phyloP scores from a whole-genome alignment of 2,329 filamentous ascomycete species.

The Furcasterigmium furcatum region DNA sequence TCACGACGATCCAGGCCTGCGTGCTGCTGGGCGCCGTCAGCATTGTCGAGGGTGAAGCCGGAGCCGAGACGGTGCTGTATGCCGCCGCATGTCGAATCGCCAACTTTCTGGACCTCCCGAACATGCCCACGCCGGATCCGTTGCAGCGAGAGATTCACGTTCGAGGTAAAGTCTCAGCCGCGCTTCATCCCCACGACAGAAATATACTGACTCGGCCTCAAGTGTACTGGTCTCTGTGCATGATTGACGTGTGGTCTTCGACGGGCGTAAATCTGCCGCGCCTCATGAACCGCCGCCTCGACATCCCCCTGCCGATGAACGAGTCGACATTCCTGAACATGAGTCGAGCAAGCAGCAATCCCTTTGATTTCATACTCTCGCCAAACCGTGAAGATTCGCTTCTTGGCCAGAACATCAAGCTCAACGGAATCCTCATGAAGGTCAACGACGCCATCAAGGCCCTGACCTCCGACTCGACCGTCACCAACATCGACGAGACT shows the following conservation, averaged over 20 bases:
- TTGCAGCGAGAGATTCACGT: slow-evolving; percentile 32
- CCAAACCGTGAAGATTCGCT: slow-evolving; percentile 14
- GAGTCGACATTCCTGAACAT: slow-evolving; percentile 26
- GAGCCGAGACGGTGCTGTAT: slow-evolving; percentile 33
- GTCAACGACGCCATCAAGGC: slow-evolving; percentile 30
- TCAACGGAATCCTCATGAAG: slow-evolving; percentile 28
- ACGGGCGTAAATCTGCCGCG: slow-evolving; percentile 16
- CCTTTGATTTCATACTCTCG: slow-evolving; percentile 13
- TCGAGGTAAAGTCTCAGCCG: slow-evolving; percentile 13
- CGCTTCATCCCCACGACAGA: background rate
- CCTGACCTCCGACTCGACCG: slow-evolving; percentile 10
- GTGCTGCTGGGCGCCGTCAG: slow-evolving; percentile 30
- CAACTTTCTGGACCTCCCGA: slow-evolving; percentile 29
- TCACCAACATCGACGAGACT: slow-evolving; percentile 21
- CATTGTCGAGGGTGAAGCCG: slow-evolving; percentile 27
- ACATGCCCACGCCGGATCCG: slow-evolving; percentile 17
- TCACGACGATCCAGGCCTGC: slow-evolving; percentile 33
- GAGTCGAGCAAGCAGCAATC: slow-evolving; percentile 14
- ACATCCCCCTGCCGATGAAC: slow-evolving; percentile 29
- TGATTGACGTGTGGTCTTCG: slow-evolving; percentile 18
- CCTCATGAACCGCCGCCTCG: slow-evolving; percentile 14
- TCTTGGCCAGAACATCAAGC: slow-evolving; percentile 18
- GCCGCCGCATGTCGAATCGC: slow-evolving; percentile 30
- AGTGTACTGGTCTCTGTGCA: slow-evolving; percentile 18
- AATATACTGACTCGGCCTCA: slow-evolving; percentile 3